Conservation (phyloP, 106 monocot species). For the Xerophyta viscosa region DNA sequence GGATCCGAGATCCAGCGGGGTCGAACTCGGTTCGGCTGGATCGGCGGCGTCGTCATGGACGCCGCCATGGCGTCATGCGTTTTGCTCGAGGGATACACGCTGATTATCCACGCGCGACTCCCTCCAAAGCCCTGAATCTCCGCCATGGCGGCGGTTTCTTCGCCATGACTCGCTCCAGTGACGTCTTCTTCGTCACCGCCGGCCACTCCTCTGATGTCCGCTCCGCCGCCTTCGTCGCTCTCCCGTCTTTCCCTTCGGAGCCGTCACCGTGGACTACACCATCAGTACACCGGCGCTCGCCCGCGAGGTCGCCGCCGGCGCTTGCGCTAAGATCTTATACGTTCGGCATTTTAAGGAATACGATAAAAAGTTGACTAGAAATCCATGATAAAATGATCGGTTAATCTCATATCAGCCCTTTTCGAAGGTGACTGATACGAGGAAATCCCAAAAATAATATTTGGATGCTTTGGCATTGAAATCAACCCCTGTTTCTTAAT, state of each 20-base stretch:
- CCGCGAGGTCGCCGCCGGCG: conserved; percentile 6
- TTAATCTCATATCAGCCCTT: too few relatives aligned
- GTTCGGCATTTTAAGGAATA: too few relatives aligned
- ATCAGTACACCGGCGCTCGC: conserved; percentile 20
- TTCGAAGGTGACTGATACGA: too few relatives aligned
- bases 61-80: conserved; percentile 40
- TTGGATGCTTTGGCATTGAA: too few relatives aligned
- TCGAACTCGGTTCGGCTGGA: conserved; percentile 14
- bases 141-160: conserved; percentile 19
- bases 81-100: conserved; percentile 27
- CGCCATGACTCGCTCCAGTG: conserved; percentile 16
- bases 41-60: conserved; percentile 28
- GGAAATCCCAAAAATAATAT: too few relatives aligned
- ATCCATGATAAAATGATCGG: too few relatives aligned
- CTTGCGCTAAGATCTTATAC: too few relatives aligned
- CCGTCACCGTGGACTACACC: conserved; percentile 18
- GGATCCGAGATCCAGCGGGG: conserved; percentile 7
- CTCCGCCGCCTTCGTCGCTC: conserved; percentile 7
- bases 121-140: conserved; percentile 29
- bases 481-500: too few relatives aligned
- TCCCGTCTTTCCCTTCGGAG: neutral
- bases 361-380: too few relatives aligned
- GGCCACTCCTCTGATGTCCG: conserved; percentile 39
- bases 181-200: conserved; percentile 46
- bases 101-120: conserved; percentile 38